Conservation (phyloP, 192 early-diverging fungal species). For the Linderina pennispora region DNA sequence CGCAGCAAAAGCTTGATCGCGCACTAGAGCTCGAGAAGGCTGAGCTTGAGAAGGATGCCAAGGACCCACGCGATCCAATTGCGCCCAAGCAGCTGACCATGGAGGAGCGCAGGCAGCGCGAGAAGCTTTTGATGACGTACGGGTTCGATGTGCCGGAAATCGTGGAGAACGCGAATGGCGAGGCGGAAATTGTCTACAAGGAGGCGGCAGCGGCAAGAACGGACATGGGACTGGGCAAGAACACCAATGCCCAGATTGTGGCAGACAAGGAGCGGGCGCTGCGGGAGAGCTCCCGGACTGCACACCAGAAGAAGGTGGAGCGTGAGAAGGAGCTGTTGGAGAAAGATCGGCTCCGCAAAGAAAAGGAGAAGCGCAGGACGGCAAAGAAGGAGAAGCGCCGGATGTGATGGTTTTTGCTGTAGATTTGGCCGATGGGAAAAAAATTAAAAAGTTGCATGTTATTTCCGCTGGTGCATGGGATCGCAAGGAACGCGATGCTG, state of each 20-base stretch:
- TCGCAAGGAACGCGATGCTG: too few species aligned
- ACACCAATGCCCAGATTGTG: constrained; percentile 24
- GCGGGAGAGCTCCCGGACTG: constrained; percentile 11
- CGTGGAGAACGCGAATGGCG: constrained; percentile 1
- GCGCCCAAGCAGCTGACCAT: constrained; percentile 1
- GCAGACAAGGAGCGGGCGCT: constrained; percentile 12
- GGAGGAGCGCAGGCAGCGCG: constrained; percentile 27
- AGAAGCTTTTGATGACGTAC: constrained; percentile 3
- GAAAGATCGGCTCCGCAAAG: constrained; percentile 9
- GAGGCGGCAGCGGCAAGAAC: background rate
- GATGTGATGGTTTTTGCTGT: constrained; percentile 10
- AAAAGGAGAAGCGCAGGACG: constrained; percentile 27
- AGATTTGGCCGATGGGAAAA: background rate
- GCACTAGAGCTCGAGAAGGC: constrained; percentile 12
- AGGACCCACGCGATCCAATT: background rate
- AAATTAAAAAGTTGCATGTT: constrained; percentile 11
- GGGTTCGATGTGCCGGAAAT: background rate
- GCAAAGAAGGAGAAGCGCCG: constrained; percentile 38
- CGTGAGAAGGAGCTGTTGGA: constrained; percentile 29
- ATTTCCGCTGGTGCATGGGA: constrained; percentile 1
- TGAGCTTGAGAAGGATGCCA: constrained; percentile 12
- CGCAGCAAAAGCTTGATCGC: background rate
- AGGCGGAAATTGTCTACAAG: constrained; percentile 17
- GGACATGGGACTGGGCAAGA: constrained; percentile 1
- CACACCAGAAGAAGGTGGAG: constrained; percentile 35